These are phyloP conservation scores for Glycyrrhiza uralensis DNA, from an alignment of 306 rosid species.

Conservation along the genomic window DNA sequence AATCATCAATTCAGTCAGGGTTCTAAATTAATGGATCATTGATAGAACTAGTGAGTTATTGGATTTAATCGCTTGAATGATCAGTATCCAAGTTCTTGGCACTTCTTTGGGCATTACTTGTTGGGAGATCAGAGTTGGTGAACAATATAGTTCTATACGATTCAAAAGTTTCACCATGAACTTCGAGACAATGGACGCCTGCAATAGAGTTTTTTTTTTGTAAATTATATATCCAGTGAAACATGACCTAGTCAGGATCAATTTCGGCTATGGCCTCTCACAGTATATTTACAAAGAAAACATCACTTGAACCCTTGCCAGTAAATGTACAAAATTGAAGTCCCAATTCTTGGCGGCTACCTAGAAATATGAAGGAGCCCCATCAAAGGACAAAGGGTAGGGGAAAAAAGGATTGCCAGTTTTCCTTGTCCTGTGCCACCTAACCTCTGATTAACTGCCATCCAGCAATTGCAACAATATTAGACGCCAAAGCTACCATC, in stretches of 20 bases:
- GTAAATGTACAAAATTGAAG: slow-evolving; percentile 3
- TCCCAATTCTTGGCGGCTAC: slow-evolving; percentile 2
- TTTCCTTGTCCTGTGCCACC: slow-evolving; percentile 8
- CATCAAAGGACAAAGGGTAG: background rate
- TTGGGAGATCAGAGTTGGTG: background rate
- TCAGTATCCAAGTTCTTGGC: no score
- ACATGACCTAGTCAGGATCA: slow-evolving; percentile 19
- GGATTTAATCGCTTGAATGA: no score
- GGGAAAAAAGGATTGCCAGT: background rate
- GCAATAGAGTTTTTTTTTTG: background rate
- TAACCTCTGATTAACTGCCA: slow-evolving; percentile 11
- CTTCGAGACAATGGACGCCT: background rate
- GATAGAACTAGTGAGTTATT: no score
- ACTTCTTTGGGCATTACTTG: background rate
- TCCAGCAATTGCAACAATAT: slow-evolving; percentile 12
- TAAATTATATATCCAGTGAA: slow-evolving; percentile 8
- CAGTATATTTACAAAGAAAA: slow-evolving; percentile 28
- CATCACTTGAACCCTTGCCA: slow-evolving; percentile 7
- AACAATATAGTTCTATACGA: slow-evolving; percentile 22
- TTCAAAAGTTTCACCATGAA: slow-evolving; percentile 16
- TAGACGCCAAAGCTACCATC: background rate
- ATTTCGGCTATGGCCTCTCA: slow-evolving; percentile 1
- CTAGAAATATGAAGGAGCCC: background rate
- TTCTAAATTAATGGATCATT: no score
- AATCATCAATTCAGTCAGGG: no score